Percentiles rank a stretch among this genome's conserved stretches.
Evolutionary conservation across 306 rosid genomes (phyloP).

Genomic region (Vigna mungo): DNA sequence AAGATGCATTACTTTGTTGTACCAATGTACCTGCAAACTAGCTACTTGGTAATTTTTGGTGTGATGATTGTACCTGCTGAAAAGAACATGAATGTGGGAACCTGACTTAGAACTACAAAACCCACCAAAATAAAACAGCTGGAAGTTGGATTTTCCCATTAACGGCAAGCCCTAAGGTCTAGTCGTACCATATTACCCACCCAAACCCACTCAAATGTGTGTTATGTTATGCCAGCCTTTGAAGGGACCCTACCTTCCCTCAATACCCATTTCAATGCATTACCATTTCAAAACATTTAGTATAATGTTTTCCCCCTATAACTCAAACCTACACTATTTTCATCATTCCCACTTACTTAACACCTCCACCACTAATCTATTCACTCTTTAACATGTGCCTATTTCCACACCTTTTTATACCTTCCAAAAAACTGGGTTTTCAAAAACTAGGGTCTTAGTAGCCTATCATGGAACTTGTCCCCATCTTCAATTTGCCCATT

Average conservation of each 20-base stretch:
- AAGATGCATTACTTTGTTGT: slow-evolving; percentile 34
- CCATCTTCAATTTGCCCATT: not conserved
- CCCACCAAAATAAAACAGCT: slow-evolving; percentile 35
- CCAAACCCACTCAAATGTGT: not conserved
- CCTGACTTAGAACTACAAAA: slow-evolving; percentile 33
- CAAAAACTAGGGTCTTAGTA: not conserved
- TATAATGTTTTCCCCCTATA: not conserved
- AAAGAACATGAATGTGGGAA: slow-evolving; percentile 32
- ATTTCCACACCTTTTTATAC: not conserved
- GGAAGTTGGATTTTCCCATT: slow-evolving; percentile 25
- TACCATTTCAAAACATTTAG: not conserved
- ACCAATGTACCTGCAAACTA: slow-evolving; percentile 34
- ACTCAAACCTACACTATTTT: not conserved
- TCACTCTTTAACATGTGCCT: not conserved
- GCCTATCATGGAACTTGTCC: not conserved
- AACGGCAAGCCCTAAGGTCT: slow-evolving; percentile 29
- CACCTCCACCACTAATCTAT: not conserved
- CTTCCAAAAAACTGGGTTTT: too few species aligned
- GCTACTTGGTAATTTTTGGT: slow-evolving; percentile 36
- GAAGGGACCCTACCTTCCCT: not conserved
- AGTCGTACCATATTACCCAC: not conserved
- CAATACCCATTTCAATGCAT: not conserved
- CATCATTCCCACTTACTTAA: not conserved
- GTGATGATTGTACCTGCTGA: slow-evolving; percentile 34
- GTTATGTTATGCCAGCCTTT: not conserved